Percentiles rank a stretch among this genome's conserved stretches.
These are phyloP conservation scores for Fragaria iinumae DNA, from an alignment of 306 rosid genomes.

Conservation along the genomic window DNA sequence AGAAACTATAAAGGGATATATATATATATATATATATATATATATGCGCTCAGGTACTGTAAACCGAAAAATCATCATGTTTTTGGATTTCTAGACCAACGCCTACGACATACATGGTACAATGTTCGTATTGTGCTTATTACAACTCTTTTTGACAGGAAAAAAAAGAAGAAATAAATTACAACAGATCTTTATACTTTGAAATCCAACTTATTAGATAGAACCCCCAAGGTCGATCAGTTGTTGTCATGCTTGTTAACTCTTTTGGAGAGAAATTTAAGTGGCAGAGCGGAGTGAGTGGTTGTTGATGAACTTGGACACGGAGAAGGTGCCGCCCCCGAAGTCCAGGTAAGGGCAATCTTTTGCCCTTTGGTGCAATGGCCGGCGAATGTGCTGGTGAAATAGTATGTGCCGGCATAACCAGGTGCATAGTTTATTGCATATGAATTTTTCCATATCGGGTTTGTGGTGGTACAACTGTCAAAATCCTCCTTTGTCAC, in stretches of 20 bases:
- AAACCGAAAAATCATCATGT: too few species aligned
- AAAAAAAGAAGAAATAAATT: background rate
- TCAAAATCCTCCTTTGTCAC: conserved; percentile 12
- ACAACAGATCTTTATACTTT: background rate
- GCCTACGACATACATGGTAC: background rate
- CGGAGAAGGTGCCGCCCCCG: conserved; percentile 14
- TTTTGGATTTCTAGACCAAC: background rate
- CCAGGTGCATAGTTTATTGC: conserved; percentile 24
- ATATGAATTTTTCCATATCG: background rate
- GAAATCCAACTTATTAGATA: background rate
- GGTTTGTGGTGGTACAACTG: background rate
- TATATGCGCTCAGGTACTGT: background rate
- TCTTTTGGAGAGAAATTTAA: background rate
- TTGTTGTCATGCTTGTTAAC: background rate
- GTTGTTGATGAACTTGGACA: background rate
- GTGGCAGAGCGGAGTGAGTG: background rate
- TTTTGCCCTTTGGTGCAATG: conserved; percentile 54
- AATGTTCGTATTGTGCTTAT: background rate
- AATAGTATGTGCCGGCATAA: conserved; percentile 23
- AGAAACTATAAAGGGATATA: too few species aligned
- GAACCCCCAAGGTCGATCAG: background rate
- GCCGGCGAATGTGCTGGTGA: conserved; percentile 31
- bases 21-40: too few species aligned
- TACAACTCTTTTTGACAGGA: background rate
- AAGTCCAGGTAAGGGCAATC: conserved; percentile 29